These are phyloP conservation scores for Chenopodium formosanum DNA, from an alignment of 148 eudicot species.

Conservation along the genomic window DNA sequence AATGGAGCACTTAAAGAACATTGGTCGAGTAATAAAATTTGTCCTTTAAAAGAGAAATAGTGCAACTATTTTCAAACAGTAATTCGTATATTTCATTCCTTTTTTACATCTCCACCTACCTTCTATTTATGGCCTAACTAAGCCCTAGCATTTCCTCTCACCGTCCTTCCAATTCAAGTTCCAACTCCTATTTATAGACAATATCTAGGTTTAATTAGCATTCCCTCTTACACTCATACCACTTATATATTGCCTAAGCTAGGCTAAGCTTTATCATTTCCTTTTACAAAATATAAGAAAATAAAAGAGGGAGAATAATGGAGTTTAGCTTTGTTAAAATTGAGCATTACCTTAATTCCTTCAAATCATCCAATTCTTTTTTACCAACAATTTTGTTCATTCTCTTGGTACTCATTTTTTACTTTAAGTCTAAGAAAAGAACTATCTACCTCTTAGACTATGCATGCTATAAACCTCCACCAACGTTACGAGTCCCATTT, in stretches of 20 bases:
- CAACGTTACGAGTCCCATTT: constrained; percentile 28
- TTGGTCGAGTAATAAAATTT: too few species aligned
- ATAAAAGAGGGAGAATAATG: constrained; percentile 2
- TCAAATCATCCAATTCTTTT: too few species aligned
- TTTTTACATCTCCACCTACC: too few species aligned
- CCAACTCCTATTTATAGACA: neutral
- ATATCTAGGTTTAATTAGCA: too few species aligned
- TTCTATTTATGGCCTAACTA: too few species aligned
- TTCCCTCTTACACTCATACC: neutral
- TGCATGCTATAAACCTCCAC: constrained; percentile 42
- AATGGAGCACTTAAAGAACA: too few species aligned
- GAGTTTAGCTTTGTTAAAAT: neutral
- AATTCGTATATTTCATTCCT: too few species aligned
- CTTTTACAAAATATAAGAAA: too few species aligned
- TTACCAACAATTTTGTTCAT: constrained; percentile 1
- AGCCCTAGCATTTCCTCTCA: neutral
- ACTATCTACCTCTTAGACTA: constrained; percentile 45
- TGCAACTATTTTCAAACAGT: too few species aligned
- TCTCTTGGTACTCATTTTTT: constrained; percentile 13
- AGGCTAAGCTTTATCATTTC: too few species aligned
- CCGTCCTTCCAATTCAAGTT: neutral
- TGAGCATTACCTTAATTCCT: neutral
- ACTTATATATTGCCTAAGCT: too few species aligned
- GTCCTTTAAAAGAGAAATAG: too few species aligned
- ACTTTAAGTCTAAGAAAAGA: constrained; percentile 23